Base-by-base conservation (phyloP, 768 basidiomycete genomes). In the Termitomyces sp. region DNA sequence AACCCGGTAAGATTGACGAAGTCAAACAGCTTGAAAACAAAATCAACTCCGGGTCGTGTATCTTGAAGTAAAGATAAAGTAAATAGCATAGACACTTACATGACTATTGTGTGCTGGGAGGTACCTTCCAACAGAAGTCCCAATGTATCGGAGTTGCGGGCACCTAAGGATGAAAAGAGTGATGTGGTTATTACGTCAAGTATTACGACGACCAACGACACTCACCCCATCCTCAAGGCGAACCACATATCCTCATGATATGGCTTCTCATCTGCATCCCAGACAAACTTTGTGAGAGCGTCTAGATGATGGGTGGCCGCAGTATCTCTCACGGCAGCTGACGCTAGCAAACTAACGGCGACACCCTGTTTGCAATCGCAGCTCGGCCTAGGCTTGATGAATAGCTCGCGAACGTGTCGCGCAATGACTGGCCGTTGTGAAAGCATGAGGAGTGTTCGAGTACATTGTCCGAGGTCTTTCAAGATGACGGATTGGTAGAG, bases 201-300 rank as follows among this genome's bases (percentile, higher is more conserved):
- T 50, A 41, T 54, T 43, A 26, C 46, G 14, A 7, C 22, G 14
- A 47, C 38, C 30, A 53, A 22, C 7, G 33, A 44, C 18, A 70
- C 74, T 41, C 62, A 91, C 89, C 82, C 83, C 54, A 81, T 70
- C 38, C 87, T 81, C 63, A 92, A 73, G 45, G 85, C 82, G 59
- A 87, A 80, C 89, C 89, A 92, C 85, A 92, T 87, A 60, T 86
- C 84, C 58, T 90, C 89, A 60, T 81, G 72, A 35, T 77, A 79
- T 16, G 85, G 81, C 35, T 84, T 73, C 66, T 88, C 86, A 13
- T 87, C 86, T 3, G 81, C 86, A 59, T 85, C 85, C 89, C 89
- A 92, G 36, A 80, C 71, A 63, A 91, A 91, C 13, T 74, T 82
- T 30, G 75, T 71, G 41, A 92, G 76, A 20, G 85, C 86, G 48